A percentile compares a stretch with the other conserved stretches of the same genome.
Evolutionary conservation across 306 rosid species (phyloP).

Genomic region (apple (Malus domestica)): ASM211411v1 NC_041804.1:3678501-3679000

Average conservation of each 20-base stretch:
- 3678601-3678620: slow-evolving; percentile 77
- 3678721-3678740: neutral
- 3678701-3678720: neutral
- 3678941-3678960: slow-evolving; percentile 47
- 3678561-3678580: slow-evolving; percentile 43
- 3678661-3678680: neutral
- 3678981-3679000: slow-evolving; percentile 11
- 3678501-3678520: slow-evolving; percentile 46
- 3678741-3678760: neutral
- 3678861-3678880: slow-evolving; percentile 51
- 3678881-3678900: slow-evolving; percentile 82
- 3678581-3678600: slow-evolving; percentile 71
- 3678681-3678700: neutral
- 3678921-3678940: slow-evolving; percentile 84
- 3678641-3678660: slow-evolving; percentile 6
- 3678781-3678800: neutral
- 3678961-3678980: slow-evolving; percentile 12
- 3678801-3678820: neutral
- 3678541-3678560: neutral
- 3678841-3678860: neutral
- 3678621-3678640: slow-evolving; percentile 83
- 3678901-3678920: slow-evolving; percentile 86
- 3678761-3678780: neutral
- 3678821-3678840: neutral
- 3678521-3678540: neutral